phyloP scores from a whole-genome alignment of 2,329 filamentous ascomycete genomes.

The Cadophora malorum region DNA sequence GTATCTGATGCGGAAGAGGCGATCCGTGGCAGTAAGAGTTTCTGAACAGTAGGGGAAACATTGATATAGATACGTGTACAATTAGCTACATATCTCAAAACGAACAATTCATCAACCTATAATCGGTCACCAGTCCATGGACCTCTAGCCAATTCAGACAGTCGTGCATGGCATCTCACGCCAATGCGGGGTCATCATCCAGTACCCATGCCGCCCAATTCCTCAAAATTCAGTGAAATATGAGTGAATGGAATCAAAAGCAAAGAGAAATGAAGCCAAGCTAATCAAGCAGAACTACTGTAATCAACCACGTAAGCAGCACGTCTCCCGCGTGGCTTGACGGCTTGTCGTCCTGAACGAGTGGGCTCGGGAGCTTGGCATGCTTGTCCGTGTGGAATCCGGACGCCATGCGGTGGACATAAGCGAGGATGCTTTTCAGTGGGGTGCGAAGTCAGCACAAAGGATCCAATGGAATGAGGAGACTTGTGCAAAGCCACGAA shows the following conservation, averaged over 20 bases:
- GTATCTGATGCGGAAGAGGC: background rate
- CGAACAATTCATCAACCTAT: background rate
- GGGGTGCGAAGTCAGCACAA: background rate
- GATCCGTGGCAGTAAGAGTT: background rate
- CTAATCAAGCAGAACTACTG: background rate
- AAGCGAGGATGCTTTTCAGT: background rate
- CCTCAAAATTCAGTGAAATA: background rate
- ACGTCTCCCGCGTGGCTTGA: background rate
- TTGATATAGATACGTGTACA: background rate
- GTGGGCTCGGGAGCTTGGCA: conserved; percentile 6
- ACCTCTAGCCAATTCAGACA: too few species aligned
- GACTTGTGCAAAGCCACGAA: background rate
- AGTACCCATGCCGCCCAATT: too few species aligned
- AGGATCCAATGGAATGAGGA: background rate
- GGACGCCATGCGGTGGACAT: background rate
- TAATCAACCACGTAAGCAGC: conserved; percentile 15
- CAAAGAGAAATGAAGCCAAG: background rate
- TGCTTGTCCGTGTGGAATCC: background rate
- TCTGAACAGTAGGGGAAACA: background rate
- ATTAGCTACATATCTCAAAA: background rate
- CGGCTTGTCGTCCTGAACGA: conserved; percentile 6
- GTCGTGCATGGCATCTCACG: background rate
- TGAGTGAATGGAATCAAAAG: background rate
- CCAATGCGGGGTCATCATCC: conserved; percentile 3
- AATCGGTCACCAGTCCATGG: background rate